phyloP scores from a whole-genome alignment of 257 asterid genomes.

The Penstemon barbatus region DNA sequence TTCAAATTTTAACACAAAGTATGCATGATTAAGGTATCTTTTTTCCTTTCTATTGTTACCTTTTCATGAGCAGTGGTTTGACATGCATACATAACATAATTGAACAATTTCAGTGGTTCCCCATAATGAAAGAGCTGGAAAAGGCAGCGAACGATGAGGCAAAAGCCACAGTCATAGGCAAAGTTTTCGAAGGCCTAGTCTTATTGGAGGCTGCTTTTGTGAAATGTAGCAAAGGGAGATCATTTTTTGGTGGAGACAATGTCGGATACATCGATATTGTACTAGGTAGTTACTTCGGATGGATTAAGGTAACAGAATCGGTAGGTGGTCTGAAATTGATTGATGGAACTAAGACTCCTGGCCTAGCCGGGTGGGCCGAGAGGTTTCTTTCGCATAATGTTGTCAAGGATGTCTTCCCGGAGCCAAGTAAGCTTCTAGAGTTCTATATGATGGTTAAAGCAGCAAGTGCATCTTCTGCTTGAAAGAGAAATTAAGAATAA shows the following conservation, averaged over 20 bases:
- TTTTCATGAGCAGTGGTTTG: no score
- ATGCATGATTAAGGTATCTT: no score
- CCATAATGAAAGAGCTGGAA: constrained; percentile 38
- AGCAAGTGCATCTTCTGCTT: no score
- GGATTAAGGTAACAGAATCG: constrained; percentile 44
- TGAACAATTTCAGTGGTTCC: constrained; percentile 52
- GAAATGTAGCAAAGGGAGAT: constrained; percentile 51
- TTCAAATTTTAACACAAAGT: no score
- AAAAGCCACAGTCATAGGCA: constrained; percentile 22
- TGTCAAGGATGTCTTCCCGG: constrained; percentile 58
- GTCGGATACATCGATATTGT: constrained; percentile 62
- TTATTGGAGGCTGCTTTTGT: constrained; percentile 57
- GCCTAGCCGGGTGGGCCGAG: constrained; percentile 51
- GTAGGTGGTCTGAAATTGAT: constrained; percentile 31
- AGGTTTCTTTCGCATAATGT: constrained; percentile 34
- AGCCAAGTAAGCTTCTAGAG: constrained; percentile 46
- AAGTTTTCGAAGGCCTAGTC: constrained; percentile 39
- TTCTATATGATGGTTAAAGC: constrained; percentile 28
- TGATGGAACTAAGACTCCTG: constrained; percentile 49
- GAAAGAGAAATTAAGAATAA: no score
- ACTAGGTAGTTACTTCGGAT: constrained; percentile 54
- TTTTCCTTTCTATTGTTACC: no score
- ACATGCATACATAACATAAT: no score
- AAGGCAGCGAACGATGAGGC: constrained; percentile 45
- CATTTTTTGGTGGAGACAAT: constrained; percentile 54